Conservation (phyloP, 495 filamentous ascomycete genomes). For the Talaromyces ruber region DNA sequence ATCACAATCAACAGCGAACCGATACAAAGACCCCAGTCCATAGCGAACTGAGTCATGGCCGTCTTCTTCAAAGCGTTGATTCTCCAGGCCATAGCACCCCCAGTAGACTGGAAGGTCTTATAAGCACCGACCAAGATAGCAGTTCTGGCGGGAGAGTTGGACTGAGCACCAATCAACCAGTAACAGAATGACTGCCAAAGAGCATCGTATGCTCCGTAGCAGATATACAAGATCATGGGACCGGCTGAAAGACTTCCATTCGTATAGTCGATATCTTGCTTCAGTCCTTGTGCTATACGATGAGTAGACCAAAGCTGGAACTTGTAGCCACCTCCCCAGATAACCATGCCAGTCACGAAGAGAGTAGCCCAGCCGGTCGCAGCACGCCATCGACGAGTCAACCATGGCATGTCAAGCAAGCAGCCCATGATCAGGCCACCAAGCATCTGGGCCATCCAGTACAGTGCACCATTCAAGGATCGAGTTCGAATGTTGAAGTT, state of each 20-base stretch:
- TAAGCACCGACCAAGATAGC: slow-evolving; percentile 89
- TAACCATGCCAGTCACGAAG: slow-evolving; percentile 35
- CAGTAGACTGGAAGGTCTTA: slow-evolving; percentile 85
- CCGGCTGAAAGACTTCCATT: slow-evolving; percentile 27
- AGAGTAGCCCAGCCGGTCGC: slow-evolving; percentile 36
- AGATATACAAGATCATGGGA: slow-evolving; percentile 47
- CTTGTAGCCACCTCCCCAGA: slow-evolving; percentile 47
- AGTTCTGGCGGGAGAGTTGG: slow-evolving; percentile 75
- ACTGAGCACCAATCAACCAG: slow-evolving; percentile 79
- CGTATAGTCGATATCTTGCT: slow-evolving; percentile 33
- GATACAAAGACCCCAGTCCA: slow-evolving; percentile 60
- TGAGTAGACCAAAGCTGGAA: slow-evolving; percentile 36
- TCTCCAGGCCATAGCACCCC: slow-evolving; percentile 75
- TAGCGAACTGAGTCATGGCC: slow-evolving; percentile 47
- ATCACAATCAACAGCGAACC: slow-evolving; percentile 59
- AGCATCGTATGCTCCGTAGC: slow-evolving; percentile 45
- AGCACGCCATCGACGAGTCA: slow-evolving; percentile 34
- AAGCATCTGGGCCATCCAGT: slow-evolving; percentile 48
- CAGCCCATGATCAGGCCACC: slow-evolving; percentile 42
- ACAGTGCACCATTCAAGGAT: slow-evolving; percentile 42
- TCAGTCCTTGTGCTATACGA: slow-evolving; percentile 17
- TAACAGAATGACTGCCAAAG: slow-evolving; percentile 72
- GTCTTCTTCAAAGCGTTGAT: slow-evolving; percentile 55
- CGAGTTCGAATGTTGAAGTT: slow-evolving; percentile 42
- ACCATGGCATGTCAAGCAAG: slow-evolving; percentile 32